Conservation (phyloP, 2,329 filamentous ascomycete species). For the Epichloe coenophiala region DNA sequence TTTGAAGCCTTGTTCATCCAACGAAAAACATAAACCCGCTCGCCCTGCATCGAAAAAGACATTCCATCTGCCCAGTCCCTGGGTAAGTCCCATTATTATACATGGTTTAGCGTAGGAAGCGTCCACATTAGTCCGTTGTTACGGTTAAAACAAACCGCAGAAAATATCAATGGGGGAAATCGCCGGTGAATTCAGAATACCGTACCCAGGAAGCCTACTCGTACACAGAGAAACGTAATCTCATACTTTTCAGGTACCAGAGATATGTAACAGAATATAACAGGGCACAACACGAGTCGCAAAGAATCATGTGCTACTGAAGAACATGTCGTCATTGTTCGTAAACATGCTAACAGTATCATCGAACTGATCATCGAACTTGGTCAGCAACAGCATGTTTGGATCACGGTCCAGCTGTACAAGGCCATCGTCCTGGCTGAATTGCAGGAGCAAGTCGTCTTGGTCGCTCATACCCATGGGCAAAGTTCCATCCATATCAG, state of each 20-base stretch:
- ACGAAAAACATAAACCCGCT: conserved; percentile 9
- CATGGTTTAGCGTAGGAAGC: conserved; percentile 3
- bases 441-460: conserved; percentile 31
- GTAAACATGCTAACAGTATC: conserved; percentile 37
- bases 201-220: conserved; percentile 1
- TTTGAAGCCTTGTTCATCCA: conserved; percentile 4
- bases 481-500: conserved; percentile 19
- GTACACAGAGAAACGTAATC: conserved; percentile 6
- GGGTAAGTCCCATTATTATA: not conserved
- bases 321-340: conserved; percentile 38
- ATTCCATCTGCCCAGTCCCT: not conserved
- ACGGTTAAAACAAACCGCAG: not conserved
- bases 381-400: conserved; percentile 35
- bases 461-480: conserved; percentile 22
- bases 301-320: conserved; percentile 22
- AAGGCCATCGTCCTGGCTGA: conserved; percentile 28
- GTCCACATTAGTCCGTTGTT: not conserved
- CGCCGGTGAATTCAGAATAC: not conserved
- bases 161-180: not conserved
- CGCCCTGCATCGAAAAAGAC: conserved; percentile 7
- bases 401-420: conserved; percentile 31
- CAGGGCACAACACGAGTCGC: not conserved
- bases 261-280: conserved; percentile 1
- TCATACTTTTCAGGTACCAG: conserved; percentile 1
- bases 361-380: conserved; percentile 42